Percentiles rank a stretch among this genome's conserved stretches.
Evolutionary conservation across 2,329 filamentous ascomycete species (phyloP).

Genomic region (Arthrobotrys iridis): DNA sequence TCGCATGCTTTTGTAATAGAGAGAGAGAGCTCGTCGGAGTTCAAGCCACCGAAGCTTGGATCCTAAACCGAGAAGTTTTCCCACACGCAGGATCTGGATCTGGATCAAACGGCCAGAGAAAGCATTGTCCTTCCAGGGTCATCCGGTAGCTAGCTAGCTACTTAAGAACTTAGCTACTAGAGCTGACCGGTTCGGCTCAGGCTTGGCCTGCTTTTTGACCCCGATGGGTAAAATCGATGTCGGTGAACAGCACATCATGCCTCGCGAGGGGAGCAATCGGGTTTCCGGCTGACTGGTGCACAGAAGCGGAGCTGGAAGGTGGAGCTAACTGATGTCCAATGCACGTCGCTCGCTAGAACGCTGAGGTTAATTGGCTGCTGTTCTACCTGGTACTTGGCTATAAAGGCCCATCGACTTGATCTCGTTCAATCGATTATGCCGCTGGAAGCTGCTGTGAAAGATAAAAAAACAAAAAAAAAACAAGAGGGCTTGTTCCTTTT

Average conservation of each 20-base stretch:
- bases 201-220: neutral
- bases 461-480: too few species aligned
- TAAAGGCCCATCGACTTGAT: neutral
- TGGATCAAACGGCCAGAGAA: too few species aligned
- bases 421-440: neutral
- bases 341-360: neutral
- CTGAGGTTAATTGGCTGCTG: neutral
- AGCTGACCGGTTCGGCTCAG: neutral
- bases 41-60: neutral
- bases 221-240: neutral
- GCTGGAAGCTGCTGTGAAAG: neutral
- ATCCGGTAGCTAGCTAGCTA: neutral
- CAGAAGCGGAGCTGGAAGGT: neutral
- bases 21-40: neutral
- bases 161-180: neutral
- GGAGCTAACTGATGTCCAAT: neutral
- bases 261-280: conserved; percentile 6
- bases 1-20: too few species aligned
- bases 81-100: too few species aligned
- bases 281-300: neutral
- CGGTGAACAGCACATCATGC: conserved; percentile 42
- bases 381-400: neutral
- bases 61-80: neutral
- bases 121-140: neutral
- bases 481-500: neutral